phyloP scores from a whole-genome alignment of 495 filamentous ascomycete genomes.

The Venustampulla echinocandica region DNA sequence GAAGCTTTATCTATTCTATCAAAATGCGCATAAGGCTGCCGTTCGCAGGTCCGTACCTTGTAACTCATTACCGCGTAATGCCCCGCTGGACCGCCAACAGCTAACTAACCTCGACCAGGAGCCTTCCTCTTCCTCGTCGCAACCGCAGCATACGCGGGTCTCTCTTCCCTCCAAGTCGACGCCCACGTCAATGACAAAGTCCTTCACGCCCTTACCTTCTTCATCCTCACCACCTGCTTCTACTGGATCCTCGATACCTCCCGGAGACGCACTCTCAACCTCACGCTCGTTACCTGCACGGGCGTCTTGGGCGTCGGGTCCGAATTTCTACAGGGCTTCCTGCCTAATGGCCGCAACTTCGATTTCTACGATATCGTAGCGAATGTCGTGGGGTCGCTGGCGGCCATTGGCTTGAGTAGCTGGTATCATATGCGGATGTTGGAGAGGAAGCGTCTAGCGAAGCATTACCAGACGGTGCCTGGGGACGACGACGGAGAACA shows the following conservation, averaged over 20 bases:
- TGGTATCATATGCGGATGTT: constrained; percentile 97
- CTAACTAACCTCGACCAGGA: constrained; percentile 36
- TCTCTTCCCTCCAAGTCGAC: constrained; percentile 51
- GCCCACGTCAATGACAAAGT: constrained; percentile 68
- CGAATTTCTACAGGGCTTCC: constrained; percentile 71
- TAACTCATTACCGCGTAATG: not conserved
- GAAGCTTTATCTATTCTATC: too few relatives aligned
- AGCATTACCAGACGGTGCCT: constrained; percentile 56
- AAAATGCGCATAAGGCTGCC: constrained; percentile 63
- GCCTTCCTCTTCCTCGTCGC: constrained; percentile 71
- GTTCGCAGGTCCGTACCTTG: constrained; percentile 53
- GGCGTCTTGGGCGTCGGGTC: constrained; percentile 67
- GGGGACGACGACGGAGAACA: constrained; percentile 36
- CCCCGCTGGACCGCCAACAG: not conserved
- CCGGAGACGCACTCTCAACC: constrained; percentile 70
- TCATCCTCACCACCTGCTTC: constrained; percentile 76
- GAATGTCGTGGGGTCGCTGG: constrained; percentile 72
- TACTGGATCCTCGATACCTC: constrained; percentile 96
- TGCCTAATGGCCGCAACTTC: constrained; percentile 76
- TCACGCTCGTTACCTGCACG: constrained; percentile 77
- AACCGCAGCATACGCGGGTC: constrained; percentile 67
- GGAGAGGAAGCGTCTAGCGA: constrained; percentile 70
- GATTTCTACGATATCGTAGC: constrained; percentile 80
- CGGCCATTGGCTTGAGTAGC: constrained; percentile 61
- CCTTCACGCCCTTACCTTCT: constrained; percentile 84